These are phyloP conservation scores for Coemansia pectinata DNA, from an alignment of 192 early-diverging fungal genomes.

Conservation along the genomic window DNA sequence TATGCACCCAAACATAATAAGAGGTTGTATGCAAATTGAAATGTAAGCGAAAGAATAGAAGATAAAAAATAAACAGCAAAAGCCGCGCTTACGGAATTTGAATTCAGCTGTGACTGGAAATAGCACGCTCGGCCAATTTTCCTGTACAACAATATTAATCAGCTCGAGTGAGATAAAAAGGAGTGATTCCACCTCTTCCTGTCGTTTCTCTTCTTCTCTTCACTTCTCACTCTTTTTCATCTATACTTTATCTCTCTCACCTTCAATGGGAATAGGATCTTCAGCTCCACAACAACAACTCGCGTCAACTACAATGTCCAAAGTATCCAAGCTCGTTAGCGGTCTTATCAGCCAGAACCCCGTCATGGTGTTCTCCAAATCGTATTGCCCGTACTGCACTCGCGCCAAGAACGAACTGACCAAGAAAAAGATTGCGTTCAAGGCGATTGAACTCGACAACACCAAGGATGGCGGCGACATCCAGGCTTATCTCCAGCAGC, in stretches of 20 bases:
- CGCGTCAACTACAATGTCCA: slow-evolving; percentile 16
- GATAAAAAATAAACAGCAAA: neutral
- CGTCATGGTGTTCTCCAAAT: slow-evolving; percentile 76
- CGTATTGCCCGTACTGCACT: slow-evolving; percentile 69
- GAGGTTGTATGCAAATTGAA: neutral
- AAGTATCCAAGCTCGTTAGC: slow-evolving; percentile 34
- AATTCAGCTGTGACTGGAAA: neutral
- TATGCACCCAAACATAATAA: slow-evolving; percentile 90
- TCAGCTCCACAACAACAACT: slow-evolving; percentile 12
- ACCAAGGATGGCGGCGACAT: slow-evolving; percentile 58
- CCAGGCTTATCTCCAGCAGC: slow-evolving; percentile 58
- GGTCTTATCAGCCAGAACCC: slow-evolving; percentile 37
- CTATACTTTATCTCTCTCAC: neutral
- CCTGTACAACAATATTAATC: neutral
- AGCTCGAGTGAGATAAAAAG: neutral
- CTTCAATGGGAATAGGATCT: slow-evolving; percentile 13
- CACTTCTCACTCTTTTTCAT: slow-evolving; percentile 5
- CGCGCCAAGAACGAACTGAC: slow-evolving; percentile 57
- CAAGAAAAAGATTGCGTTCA: slow-evolving; percentile 34
- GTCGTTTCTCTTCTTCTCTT: neutral
- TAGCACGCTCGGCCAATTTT: neutral
- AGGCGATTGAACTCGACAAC: slow-evolving; percentile 60
- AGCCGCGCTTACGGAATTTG: neutral
- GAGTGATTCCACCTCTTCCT: too few species aligned
- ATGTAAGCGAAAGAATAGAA: neutral